Evolutionary conservation across 2,329 filamentous ascomycete genomes (phyloP).

Genomic region (Monosporascus sp.): DNA sequence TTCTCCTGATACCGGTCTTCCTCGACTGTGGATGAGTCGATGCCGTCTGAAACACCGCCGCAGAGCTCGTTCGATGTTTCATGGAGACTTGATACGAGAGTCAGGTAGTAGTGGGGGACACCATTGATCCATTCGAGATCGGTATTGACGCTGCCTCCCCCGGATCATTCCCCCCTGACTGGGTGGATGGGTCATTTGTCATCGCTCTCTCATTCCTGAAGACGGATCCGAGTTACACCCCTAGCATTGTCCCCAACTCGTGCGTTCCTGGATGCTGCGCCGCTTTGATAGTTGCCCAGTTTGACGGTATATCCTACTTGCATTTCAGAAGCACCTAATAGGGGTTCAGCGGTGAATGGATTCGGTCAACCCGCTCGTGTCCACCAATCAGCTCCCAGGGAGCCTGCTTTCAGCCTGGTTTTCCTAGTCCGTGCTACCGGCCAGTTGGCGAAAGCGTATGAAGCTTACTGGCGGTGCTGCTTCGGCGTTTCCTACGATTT

Average conservation of each 20-base stretch:
- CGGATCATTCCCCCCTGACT: constrained; percentile 8
- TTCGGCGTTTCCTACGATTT: not conserved
- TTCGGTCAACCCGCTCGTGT: not conserved
- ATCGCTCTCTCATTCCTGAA: constrained; percentile 2
- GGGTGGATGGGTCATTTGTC: not conserved
- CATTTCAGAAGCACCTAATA: not conserved
- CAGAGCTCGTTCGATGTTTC: not conserved
- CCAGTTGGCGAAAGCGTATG: not conserved
- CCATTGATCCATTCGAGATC: not conserved
- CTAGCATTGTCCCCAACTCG: constrained; percentile 1
- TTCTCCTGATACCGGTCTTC: not conserved
- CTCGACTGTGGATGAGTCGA: not conserved
- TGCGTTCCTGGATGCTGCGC: constrained; percentile 8
- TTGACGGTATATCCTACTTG: not conserved
- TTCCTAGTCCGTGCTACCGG: not conserved
- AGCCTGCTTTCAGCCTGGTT: not conserved
- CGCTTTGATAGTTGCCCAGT: constrained; percentile 4
- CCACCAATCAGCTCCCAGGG: not conserved
- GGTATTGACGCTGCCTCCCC: constrained; percentile 8
- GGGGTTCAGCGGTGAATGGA: too few species aligned
- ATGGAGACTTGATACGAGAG: not conserved
- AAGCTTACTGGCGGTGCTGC: not conserved
- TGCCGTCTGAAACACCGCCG: not conserved
- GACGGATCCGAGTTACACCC: not conserved
- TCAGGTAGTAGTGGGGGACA: not conserved